These are phyloP conservation scores for Candida koratica DNA, from an alignment of 805 yeast genomes.

Conservation along the genomic window DNA sequence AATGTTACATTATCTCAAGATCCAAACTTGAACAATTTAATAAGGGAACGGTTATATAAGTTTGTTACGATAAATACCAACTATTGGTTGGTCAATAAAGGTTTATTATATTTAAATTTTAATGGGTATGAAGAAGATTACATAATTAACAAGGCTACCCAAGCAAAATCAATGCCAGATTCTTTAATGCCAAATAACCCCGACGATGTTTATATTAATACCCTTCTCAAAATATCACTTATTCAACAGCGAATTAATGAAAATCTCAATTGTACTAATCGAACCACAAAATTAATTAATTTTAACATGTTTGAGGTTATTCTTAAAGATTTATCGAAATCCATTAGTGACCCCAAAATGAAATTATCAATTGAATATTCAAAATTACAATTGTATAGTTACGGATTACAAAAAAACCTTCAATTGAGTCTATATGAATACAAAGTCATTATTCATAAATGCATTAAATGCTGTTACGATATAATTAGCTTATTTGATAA, in stretches of 20 bases:
- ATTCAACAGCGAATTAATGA: slow-evolving; percentile 40
- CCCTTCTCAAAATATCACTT: slow-evolving; percentile 29
- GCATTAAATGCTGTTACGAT: slow-evolving; percentile 25
- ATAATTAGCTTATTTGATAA: slow-evolving; percentile 24
- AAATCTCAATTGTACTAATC: slow-evolving; percentile 25
- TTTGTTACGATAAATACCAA: slow-evolving; percentile 40
- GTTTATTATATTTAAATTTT: slow-evolving; percentile 30
- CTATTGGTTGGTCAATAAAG: slow-evolving; percentile 40
- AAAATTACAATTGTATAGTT: slow-evolving; percentile 35
- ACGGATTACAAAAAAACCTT: slow-evolving; percentile 27
- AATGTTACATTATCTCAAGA: slow-evolving; percentile 23
- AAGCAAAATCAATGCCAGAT: no score
- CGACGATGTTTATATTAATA: slow-evolving; percentile 23
- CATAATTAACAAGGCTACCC: slow-evolving; percentile 32
- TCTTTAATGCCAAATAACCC: not conserved
- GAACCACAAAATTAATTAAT: slow-evolving; percentile 31
- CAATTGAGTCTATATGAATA: slow-evolving; percentile 27
- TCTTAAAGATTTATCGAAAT: slow-evolving; percentile 25
- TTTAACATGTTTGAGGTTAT: slow-evolving; percentile 43
- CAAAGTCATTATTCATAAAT: slow-evolving; percentile 23
- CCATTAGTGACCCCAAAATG: slow-evolving; percentile 23
- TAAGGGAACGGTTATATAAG: slow-evolving; percentile 41
- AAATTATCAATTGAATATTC: slow-evolving; percentile 33
- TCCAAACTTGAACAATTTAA: slow-evolving; percentile 29
- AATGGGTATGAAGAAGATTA: slow-evolving; percentile 35